Evolutionary conservation across 2,329 filamentous ascomycete species (phyloP).

Genomic region (Ascochyta rabiei): DNA sequence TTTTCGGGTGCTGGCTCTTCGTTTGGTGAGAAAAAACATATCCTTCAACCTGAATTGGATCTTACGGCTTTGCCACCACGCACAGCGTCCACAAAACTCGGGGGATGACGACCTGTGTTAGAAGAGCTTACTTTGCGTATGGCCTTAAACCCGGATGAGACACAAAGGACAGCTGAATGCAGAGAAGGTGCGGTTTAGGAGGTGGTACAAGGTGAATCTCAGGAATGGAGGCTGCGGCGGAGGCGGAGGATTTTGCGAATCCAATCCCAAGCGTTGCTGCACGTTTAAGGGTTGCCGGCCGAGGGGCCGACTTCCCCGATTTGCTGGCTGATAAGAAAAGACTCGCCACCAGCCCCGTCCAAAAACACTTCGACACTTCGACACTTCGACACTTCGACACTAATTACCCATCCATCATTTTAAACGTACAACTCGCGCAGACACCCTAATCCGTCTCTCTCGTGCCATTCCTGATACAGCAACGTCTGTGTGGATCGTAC

Average conservation of each 20-base stretch:
- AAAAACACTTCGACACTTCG: neutral
- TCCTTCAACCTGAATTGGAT: conserved; percentile 56
- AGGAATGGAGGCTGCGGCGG: conserved; percentile 6
- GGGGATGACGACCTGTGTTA: conserved; percentile 9
- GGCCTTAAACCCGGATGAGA: conserved; percentile 17
- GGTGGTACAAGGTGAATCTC: conserved; percentile 2
- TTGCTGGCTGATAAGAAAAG: conserved; percentile 3
- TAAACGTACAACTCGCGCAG: neutral
- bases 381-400: neutral
- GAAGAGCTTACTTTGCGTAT: conserved; percentile 31
- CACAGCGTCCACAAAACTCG: conserved; percentile 22
- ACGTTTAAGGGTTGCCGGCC: conserved; percentile 7
- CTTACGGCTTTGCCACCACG: conserved; percentile 55
- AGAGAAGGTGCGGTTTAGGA: neutral
- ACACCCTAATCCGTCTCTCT: neutral
- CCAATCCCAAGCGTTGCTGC: conserved; percentile 7
- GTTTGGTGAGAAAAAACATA: conserved; percentile 65
- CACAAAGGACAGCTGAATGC: conserved; percentile 9
- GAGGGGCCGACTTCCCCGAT: conserved; percentile 3
- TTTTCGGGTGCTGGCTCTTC: conserved; percentile 63
- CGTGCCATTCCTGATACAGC: conserved; percentile 3
- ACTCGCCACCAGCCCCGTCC: neutral
- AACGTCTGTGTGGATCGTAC: conserved; percentile 7
- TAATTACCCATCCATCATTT: neutral
- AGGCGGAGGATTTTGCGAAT: neutral